Base-by-base conservation (phyloP, 768 basidiomycete species). In the Coprinopsis cinerea region DNA sequence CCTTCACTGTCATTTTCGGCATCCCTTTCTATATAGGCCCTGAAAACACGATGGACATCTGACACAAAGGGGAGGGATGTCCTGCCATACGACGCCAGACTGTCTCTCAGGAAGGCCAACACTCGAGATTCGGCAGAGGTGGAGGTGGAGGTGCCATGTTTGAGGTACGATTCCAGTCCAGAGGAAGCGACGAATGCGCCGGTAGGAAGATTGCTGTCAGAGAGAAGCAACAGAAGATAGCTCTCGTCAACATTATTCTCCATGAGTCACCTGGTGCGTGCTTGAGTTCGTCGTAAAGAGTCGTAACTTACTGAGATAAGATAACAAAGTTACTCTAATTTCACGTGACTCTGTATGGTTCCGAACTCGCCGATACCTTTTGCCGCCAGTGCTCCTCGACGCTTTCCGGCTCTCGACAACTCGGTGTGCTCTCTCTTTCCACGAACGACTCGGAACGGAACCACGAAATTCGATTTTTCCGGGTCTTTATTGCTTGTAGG, bases 131-230 rank as follows among this genome's bases (percentile, higher is more conserved):
- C 55, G 7, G 56, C 49, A 17, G 61, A 42, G 0, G 75, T 59
- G 57, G 92, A 84, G 1, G 74, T 60, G 14, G 71, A 54, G 60
- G 94, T 88, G 0, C 92, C 96, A 63, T 99, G 96, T 23, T 87
- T 84, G 34, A 81, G 68, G 62, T 82, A 93, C 3, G 92, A 92
- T 61, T 99, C 95, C 52, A 98, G 77, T 1, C 95, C 95, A 2
- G 90, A 80, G 1, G 93, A 96, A 0, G 94, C 90, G 51, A 97
- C 90, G 64, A 99, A 99, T 1, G 95, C 87, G 28, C 96, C 96
- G 0, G 95, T 98, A 1, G 96, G 96, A 2, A 99, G 82, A 65
- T 95, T 97, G 53, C 90, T 88, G 70, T 95, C 92, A 0, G 89
- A 78, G 36, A 95, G 77, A 28, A 94, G 74, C 32, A 93, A 78